Evolutionary conservation across 2,329 filamentous ascomycete genomes (phyloP), one percentile per base, ranked within the genome.

Genomic region (Fusarium sororula): DNA sequence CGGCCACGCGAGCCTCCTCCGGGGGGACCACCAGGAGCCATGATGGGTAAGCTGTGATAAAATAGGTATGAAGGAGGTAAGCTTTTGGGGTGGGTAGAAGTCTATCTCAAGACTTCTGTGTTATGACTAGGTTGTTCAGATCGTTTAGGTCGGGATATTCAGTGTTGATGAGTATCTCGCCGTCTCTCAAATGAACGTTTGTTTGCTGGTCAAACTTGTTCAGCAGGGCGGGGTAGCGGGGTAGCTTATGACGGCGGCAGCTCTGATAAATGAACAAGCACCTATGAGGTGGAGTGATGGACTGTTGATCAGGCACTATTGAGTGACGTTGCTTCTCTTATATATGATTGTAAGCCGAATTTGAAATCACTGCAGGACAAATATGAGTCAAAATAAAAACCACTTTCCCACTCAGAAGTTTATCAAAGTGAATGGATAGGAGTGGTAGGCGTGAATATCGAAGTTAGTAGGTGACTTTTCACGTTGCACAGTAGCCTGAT

Each of bases 1-100:
- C 95, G 93, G 78, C 94, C 95, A 81, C 94, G 89, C 74, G 92
- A 87, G 82, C 82, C 86, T 53, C 60, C 48, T 73, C 85, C 86
- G 48, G 87, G 83, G 63, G 87, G 83, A 18, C 65, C 65, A 42
- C 65, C 65, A 67, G 81, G 81, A 80, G 86, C 82, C 88, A 90
- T 88, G 57, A 78, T 84, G 79, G 67, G 53, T 35, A 41, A 64
- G 53, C 44, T 57, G 44, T 64, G 44, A 42, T 63, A 35, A 54
- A 56, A 39, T 55, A 41, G 61, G 55, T 65, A 45, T 53, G 48
- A 42, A 13, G 42, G 38, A 56, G 20, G 32, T 26, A n/a, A 59
- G 12, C 37, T 50, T 45, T 18, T n/a, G 22, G 30, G 17, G 38
- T 41, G 35, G 26, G 14, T 35, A 24, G n/a, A 11, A 22, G 20